A percentile compares a stretch with the other conserved stretches of the same genome.
Conservation (phyloP, 345 rosid species). For the Anacardium occidentale region DNA sequence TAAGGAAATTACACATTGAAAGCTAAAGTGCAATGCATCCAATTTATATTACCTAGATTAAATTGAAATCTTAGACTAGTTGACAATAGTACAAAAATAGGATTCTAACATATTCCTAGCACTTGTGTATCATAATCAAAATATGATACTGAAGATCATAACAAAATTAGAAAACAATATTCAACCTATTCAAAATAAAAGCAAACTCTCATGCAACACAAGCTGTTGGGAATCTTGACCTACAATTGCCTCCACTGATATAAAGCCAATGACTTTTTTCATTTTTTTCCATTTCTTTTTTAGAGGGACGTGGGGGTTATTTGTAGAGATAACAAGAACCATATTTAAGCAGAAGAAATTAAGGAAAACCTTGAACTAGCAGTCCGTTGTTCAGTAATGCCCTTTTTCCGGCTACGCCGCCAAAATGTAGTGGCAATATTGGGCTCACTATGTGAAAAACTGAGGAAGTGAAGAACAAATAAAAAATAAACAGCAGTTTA, state of each 20-base stretch:
- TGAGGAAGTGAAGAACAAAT: slow-evolving; percentile 27
- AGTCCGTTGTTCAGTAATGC: slow-evolving; percentile 89
- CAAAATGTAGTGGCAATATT: slow-evolving; percentile 81
- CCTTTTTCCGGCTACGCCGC: slow-evolving; percentile 87
- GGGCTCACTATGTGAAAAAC: slow-evolving; percentile 91
- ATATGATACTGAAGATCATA: not conserved
- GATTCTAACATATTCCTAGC: not conserved
- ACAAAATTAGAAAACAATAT: not conserved
- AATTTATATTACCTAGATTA: not conserved
- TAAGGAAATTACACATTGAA: not conserved
- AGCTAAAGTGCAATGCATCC: not conserved
- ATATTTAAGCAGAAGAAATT: slow-evolving; percentile 17
- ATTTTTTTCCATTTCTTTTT: not conserved
- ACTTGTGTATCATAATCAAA: not conserved
- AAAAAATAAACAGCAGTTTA: slow-evolving; percentile 6
- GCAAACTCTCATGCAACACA: slow-evolving; percentile 1
- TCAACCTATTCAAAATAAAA: not conserved
- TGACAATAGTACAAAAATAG: not conserved
- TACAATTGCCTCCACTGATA: not conserved
- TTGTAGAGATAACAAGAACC: not conserved
- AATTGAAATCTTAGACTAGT: not conserved
- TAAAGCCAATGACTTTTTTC: not conserved
- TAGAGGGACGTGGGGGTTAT: not conserved
- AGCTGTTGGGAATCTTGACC: not conserved
- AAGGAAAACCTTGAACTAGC: slow-evolving; percentile 84